phyloP scores from a whole-genome alignment of 2,329 filamentous ascomycete genomes.

The Pseudogymnoascus sp. region DNA sequence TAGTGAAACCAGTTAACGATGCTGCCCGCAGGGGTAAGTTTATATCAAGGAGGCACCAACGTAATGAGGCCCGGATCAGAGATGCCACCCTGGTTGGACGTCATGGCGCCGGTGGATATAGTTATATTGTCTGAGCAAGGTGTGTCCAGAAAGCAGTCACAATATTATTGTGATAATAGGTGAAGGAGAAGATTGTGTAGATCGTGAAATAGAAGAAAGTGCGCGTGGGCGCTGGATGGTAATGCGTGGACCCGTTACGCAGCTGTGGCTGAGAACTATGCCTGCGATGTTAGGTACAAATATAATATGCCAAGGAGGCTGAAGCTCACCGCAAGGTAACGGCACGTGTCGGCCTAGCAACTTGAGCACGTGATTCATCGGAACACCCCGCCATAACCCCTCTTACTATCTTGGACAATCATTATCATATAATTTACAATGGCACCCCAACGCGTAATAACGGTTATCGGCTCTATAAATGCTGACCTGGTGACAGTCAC shows the following conservation, averaged over 20 bases:
- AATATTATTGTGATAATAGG: neutral
- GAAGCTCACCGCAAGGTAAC: neutral
- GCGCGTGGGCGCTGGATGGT: neutral
- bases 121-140: slow-evolving; percentile 9
- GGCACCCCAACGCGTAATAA: slow-evolving; percentile 45
- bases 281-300: slow-evolving; percentile 12
- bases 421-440: slow-evolving; percentile 17
- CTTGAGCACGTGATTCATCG: neutral
- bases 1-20: slow-evolving; percentile 32
- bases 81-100: slow-evolving; percentile 47
- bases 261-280: slow-evolving; percentile 1
- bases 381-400: neutral
- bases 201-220: neutral
- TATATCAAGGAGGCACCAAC: slow-evolving; percentile 36
- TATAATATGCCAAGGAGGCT: neutral
- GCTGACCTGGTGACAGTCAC: slow-evolving; percentile 89
- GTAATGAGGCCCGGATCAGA: slow-evolving; percentile 62
- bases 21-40: slow-evolving; percentile 22
- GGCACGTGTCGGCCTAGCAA: neutral
- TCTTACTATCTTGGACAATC: neutral
- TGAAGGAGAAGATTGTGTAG: neutral
- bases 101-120: slow-evolving; percentile 19
- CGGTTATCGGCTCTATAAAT: slow-evolving; percentile 88
- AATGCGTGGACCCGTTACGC: slow-evolving; percentile 8
- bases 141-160: neutral